Percentiles rank a stretch among this genome's conserved stretches.
Conservation (phyloP, 441 rosid genomes). For the Gossypium gossypioides region DNA sequence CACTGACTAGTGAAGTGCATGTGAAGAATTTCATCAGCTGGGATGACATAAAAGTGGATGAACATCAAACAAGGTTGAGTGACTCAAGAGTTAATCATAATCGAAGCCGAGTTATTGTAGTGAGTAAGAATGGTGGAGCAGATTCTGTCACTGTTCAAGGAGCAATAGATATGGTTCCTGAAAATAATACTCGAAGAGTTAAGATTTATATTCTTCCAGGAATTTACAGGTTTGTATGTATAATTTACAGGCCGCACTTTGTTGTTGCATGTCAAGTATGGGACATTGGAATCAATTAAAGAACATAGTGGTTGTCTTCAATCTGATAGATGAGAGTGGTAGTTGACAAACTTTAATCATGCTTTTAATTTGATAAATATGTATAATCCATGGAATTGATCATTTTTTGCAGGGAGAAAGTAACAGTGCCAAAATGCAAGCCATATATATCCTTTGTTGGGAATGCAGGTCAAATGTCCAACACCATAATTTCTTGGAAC, state of each 20-base stretch:
- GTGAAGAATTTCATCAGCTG: conserved; percentile 44
- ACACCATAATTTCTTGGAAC: conserved; percentile 58
- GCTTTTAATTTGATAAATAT: no score
- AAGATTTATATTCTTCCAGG: conserved; percentile 76
- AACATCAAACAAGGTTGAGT: conserved; percentile 14
- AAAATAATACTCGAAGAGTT: conserved; percentile 49
- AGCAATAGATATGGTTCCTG: conserved; percentile 68
- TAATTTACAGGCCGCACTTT: neutral
- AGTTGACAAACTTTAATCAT: no score
- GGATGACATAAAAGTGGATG: conserved; percentile 62
- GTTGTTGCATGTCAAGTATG: no score
- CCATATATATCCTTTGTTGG: conserved; percentile 76
- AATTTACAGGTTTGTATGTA: conserved; percentile 55
- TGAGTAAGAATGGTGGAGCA: conserved; percentile 53
- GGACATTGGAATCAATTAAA: no score
- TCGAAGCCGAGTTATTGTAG: conserved; percentile 46
- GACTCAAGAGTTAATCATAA: conserved; percentile 21
- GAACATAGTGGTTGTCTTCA: no score
- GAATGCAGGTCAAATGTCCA: conserved; percentile 27
- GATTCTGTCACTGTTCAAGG: conserved; percentile 82
- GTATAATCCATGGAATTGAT: no score
- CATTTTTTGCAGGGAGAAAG: conserved; percentile 55
- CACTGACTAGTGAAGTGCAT: neutral
- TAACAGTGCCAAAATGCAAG: conserved; percentile 54
- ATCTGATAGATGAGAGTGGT: no score